Evolutionary conservation across 1,139 yeast genomes (phyloP).

Genomic region (Kazachstania sp.): DNA sequence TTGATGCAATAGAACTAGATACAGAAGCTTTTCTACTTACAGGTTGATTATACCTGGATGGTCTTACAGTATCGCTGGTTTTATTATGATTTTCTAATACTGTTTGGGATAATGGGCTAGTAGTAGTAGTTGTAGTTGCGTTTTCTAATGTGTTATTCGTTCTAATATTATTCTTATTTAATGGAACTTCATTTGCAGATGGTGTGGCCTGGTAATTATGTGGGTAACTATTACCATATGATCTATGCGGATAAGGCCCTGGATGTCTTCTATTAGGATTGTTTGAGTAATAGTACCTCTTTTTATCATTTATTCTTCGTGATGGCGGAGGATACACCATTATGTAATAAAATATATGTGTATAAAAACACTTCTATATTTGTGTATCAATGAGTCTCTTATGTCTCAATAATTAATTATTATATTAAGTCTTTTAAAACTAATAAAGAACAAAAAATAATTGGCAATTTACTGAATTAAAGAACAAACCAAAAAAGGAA

Average conservation of each 20-base stretch:
- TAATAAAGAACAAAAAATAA: too few species aligned
- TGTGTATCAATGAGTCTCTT: too few species aligned
- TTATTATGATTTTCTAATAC: neutral
- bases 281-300: conserved; percentile 25
- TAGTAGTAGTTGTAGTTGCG: conserved; percentile 4
- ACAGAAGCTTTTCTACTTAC: neutral
- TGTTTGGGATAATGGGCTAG: neutral
- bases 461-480: too few species aligned
- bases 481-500: too few species aligned
- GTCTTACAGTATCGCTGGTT: conserved; percentile 4
- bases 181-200: neutral
- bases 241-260: conserved; percentile 10
- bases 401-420: too few species aligned
- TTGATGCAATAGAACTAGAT: neutral
- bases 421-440: too few species aligned
- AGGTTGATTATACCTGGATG: conserved; percentile 1
- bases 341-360: neutral
- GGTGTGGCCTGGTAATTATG: neutral
- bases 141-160: neutral
- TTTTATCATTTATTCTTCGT: conserved; percentile 24
- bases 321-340: conserved; percentile 24
- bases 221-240: conserved; percentile 5
- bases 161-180: neutral
- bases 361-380: too few species aligned
- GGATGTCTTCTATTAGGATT: conserved; percentile 21